Conservation (phyloP, 345 rosid genomes). For the Euphorbia tirucalli region DNA sequence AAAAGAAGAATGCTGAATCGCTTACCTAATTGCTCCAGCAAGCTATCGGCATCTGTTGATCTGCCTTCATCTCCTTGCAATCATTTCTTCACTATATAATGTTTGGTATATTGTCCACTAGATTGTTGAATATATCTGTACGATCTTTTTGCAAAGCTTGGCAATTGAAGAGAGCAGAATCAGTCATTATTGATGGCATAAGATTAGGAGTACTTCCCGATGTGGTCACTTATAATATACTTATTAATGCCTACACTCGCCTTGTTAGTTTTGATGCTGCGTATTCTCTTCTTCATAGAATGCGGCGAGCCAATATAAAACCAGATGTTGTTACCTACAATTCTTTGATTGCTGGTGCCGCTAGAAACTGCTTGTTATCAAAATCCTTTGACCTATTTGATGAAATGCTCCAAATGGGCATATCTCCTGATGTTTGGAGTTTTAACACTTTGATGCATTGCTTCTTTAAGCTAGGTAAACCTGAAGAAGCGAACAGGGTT, state of each 20-base stretch:
- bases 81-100: background rate
- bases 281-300: constrained; percentile 50
- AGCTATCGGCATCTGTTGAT: background rate
- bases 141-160: constrained; percentile 54
- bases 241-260: constrained; percentile 60
- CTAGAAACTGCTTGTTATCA: constrained; percentile 36
- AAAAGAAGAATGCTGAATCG: background rate
- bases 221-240: constrained; percentile 71
- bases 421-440: constrained; percentile 76
- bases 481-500: constrained; percentile 59
- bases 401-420: constrained; percentile 64
- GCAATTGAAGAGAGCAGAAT: constrained; percentile 60
- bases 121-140: constrained; percentile 58
- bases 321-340: constrained; percentile 67
- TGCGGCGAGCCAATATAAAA: constrained; percentile 61
- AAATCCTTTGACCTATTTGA: constrained; percentile 61
- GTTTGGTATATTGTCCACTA: constrained; percentile 46
- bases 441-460: constrained; percentile 81
- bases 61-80: background rate
- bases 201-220: constrained; percentile 75
- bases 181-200: constrained; percentile 53
- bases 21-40: background rate
- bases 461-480: constrained; percentile 59
- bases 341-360: constrained; percentile 67
- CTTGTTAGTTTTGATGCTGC: constrained; percentile 59